A percentile compares a stretch with the other conserved stretches of the same genome.
phyloP scores from a whole-genome alignment of 2,329 filamentous ascomycete species.

The Ascomycota sp. region DNA sequence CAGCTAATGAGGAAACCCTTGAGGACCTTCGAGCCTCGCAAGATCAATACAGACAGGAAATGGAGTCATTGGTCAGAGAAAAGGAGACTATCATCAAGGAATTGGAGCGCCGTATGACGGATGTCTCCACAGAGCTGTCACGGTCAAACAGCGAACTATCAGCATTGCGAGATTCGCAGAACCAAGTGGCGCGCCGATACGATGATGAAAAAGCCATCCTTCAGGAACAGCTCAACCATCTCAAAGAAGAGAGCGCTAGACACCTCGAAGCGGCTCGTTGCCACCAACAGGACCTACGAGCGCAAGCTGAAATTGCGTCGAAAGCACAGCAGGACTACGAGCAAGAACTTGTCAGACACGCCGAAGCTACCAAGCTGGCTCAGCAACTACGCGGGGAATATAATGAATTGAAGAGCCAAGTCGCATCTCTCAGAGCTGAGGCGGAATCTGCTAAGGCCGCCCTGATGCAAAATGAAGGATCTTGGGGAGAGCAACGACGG shows the following conservation, averaged over 20 bases:
- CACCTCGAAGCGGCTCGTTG: slow-evolving; percentile 60
- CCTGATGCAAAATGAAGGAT: slow-evolving; percentile 59
- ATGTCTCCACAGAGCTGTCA: slow-evolving; percentile 60
- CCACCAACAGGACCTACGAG: slow-evolving; percentile 76
- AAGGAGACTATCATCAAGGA: slow-evolving; percentile 65
- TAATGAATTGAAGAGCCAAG: slow-evolving; percentile 60
- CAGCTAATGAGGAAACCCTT: slow-evolving; percentile 69
- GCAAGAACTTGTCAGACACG: slow-evolving; percentile 80
- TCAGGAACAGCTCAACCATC: slow-evolving; percentile 53
- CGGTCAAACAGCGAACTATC: slow-evolving; percentile 67
- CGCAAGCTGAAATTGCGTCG: slow-evolving; percentile 80
- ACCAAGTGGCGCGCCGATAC: slow-evolving; percentile 44
- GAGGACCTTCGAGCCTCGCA: slow-evolving; percentile 57
- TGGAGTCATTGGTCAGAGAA: slow-evolving; percentile 49
- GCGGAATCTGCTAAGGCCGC: slow-evolving; percentile 67
- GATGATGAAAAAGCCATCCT: slow-evolving; percentile 66
- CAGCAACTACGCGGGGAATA: slow-evolving; percentile 59
- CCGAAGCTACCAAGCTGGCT: slow-evolving; percentile 71
- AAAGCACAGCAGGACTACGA: slow-evolving; percentile 92
- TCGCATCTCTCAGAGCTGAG: slow-evolving; percentile 53
- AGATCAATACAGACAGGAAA: slow-evolving; percentile 73
- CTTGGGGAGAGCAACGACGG: slow-evolving; percentile 64
- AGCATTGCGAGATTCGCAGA: slow-evolving; percentile 55
- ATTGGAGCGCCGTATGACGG: slow-evolving; percentile 61
- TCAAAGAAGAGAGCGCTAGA: slow-evolving; percentile 67